Evolutionary conservation across 495 filamentous ascomycete genomes (phyloP).

Genomic region (Penicillium bialowiezense): DNA sequence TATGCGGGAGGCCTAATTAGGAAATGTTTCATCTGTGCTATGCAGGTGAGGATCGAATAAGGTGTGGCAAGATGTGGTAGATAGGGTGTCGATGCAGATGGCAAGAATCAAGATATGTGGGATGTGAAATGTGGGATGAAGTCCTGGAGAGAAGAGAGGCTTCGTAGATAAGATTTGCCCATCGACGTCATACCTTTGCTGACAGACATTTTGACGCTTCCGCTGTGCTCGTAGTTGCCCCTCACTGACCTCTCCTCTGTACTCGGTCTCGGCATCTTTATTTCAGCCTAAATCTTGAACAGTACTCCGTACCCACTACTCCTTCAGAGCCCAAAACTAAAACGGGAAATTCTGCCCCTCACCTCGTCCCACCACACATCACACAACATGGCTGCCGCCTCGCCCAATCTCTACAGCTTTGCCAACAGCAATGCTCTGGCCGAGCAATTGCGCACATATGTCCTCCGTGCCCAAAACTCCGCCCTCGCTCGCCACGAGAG

Average conservation of each 20-base stretch:
- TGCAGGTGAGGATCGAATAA: constrained; percentile 8
- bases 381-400: constrained; percentile 40
- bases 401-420: constrained; percentile 86
- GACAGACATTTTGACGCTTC: too few relatives aligned
- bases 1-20: constrained; percentile 13
- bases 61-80: constrained; percentile 6
- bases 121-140: too few relatives aligned
- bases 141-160: background rate
- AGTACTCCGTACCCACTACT: background rate
- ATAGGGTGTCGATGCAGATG: too few relatives aligned
- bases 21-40: background rate
- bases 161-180: background rate
- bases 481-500: constrained; percentile 73
- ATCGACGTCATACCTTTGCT: constrained; percentile 3
- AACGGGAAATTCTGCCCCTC: constrained; percentile 1
- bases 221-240: too few relatives aligned
- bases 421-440: constrained; percentile 64
- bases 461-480: constrained; percentile 74
- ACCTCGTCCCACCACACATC: constrained; percentile 3
- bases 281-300: background rate
- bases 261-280: background rate
- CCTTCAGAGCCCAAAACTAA: constrained; percentile 1
- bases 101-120: background rate
- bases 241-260: too few relatives aligned
- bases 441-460: constrained; percentile 69